Base-by-base conservation (phyloP, 306 rosid genomes). In the Cyclanthera cordifolia region DNA sequence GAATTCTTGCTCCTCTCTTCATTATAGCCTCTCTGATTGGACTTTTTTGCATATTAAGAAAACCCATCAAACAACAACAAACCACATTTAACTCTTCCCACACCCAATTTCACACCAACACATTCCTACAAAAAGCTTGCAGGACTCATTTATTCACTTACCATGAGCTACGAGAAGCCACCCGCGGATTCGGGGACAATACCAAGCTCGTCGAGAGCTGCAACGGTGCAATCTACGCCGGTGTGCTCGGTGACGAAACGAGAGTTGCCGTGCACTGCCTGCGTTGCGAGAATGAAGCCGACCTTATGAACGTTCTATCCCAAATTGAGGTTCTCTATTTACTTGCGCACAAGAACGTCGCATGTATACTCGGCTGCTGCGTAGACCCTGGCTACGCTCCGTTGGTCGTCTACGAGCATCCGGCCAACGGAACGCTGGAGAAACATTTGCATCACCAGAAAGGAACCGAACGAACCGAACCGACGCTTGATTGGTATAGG, bases 141-240 rank as follows among this genome's bases (percentile, higher is more conserved):
- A 78, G 81, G 80, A 82, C 88, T 73, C 82, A 77, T 30, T 34
- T 93, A 23, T 93, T 90, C 83, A 80, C 81, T 56, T 78, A 78
- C 84, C 79, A 52, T 16, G 94, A 90, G 83, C 84, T 93, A 72
- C 91, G 83, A 27, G 81, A 81, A 74, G 95, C 99, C 72, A 89
- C 94, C 13, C 81, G 81, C 47, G 89, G 81, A 46, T 90, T 87
- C 21, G 85, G 75, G 59, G 88, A 82, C 23, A 77, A 24, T 60
- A 75, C 66, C 49, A 86, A 85, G 72, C 88, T 93, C 37, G 84
- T 72, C 72, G 81, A 82, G 12, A 75, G 82, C 30, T 51, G 56
- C 4, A 80, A 84, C 8, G 90, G 96, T 4, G 17, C 83, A 64
- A 83, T 93, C 37, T 89, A 74, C 21, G 74, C 89, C 0, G 98